Evolutionary conservation across 345 rosid genomes (phyloP), one percentile per base, ranked within the genome.

Genomic region (Rhizophora mangle): DNA sequence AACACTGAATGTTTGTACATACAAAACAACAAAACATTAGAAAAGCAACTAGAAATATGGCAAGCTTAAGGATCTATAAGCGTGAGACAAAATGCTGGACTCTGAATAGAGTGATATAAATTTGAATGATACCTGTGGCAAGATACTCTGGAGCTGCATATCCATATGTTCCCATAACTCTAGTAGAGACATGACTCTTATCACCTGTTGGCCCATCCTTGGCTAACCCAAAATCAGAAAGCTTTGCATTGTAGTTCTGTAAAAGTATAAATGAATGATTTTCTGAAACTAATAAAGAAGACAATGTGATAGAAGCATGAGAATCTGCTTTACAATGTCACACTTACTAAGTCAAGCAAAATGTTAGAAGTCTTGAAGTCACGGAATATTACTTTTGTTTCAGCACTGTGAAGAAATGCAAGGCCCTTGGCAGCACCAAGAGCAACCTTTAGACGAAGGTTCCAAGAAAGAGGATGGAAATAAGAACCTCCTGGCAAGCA

Each of bases 141-240:
- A 92, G 80, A 82, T 95, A 95, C 63, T 92, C 97, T 0, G 97
- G 99, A 84, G 99, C 99, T 37, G 99, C 96, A 80, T 94, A 94
- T 76, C 99, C 98, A 59, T 87, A 77, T n/a, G 98, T 92, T 73
- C 99, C 99, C 88, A 95, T 84, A 75, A 92, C 80, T 77, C 97
- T 79, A 18, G 99, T 92, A 13, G 99, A 90, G 54, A 90, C 99
- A 74, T 95, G 93, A 68, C 99, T 92, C 62, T 79, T 78, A 60
- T 92, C 98, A 46, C 91, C 98, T 36, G 82, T 83, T 22, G 99
- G 99, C 37, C 97, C 98, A 63, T 95, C 97, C 85, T 94, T 83
- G 52, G 99, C 99, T 73, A 95, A 80, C 75, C 99, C 97, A 22
- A 92, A 95, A 79, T 95, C 98, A 54, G 99, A 95, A 59, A 95